Evolutionary conservation across 192 early-diverging fungal species (phyloP), one percentile per base, ranked within the genome.

Genomic region (Paraglomus brasilianum): DNA sequence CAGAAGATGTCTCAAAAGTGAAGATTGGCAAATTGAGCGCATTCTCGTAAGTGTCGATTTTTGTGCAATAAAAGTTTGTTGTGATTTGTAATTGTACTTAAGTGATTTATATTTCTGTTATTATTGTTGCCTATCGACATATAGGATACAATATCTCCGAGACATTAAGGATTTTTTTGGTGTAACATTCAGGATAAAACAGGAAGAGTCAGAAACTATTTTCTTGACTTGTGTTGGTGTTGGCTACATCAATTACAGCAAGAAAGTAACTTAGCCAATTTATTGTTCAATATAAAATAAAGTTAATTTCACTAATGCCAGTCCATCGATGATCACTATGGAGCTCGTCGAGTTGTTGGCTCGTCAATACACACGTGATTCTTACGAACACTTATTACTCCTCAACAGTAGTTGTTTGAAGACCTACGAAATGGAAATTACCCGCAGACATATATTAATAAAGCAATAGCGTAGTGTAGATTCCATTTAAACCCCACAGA

Each of bases 1-100:
- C 95, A 1, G 93, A 97, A 73, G 95, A 99, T 80, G 97, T 96
- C 30, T 87, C 89, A 40, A 96, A 96, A 76, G 83, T 95, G 17
- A 81, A 95, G 24, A 79, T 96, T 38, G 93, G 93, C 11, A 80
- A 86, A 65, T 81, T 98, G 30, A 91, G 91, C 11, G 88, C 91
- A 30, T 94, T 95, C 69, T 88, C 93, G 89, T 89, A 82, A 82
- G 85, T 80, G 9, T 30, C 17, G 21, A 5, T 15, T 66, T 46
- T 45, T 10, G 40, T 45, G 47, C 24, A 59, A 2, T 30, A 30
- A 30, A 30, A 1, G 17, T 60, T 15, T 38, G 53, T 59, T 17
- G 21, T 60, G 58, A 17, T 2, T 60, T 50, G 39, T 52, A 30
- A 39, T 51, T 13, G 7, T 4, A 17, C 39, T 44, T 9, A 36